phyloP scores from a whole-genome alignment of 2,329 filamentous ascomycete species.

The Ophiostoma novo-ulmi region DNA sequence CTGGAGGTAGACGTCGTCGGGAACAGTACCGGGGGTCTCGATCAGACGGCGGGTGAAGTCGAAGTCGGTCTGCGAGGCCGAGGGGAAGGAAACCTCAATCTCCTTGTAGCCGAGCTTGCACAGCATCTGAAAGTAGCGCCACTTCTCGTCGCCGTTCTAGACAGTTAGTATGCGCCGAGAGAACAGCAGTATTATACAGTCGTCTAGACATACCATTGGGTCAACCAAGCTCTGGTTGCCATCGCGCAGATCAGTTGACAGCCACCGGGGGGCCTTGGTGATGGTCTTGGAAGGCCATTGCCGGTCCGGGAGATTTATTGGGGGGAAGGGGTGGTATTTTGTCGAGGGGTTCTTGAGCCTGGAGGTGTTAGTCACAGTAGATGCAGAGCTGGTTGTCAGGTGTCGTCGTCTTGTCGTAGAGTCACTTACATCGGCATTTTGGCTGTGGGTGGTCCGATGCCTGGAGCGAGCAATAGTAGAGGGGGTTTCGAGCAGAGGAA shows the following conservation, averaged over 20 bases:
- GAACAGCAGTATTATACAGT: neutral
- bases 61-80: constrained; percentile 90
- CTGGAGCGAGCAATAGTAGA: constrained; percentile 7
- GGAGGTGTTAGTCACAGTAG: constrained; percentile 15
- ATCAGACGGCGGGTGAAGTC: constrained; percentile 86
- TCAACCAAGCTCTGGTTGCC: constrained; percentile 91
- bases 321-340: constrained; percentile 69
- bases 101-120: constrained; percentile 92
- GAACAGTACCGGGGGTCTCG: constrained; percentile 74
- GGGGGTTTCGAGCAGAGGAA: constrained; percentile 2
- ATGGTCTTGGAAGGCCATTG: constrained; percentile 82
- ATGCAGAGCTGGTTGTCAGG: neutral
- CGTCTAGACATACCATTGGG: constrained; percentile 67
- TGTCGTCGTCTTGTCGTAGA: neutral
- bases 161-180: neutral
- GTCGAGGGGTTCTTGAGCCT: constrained; percentile 71
- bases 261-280: constrained; percentile 82
- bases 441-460: constrained; percentile 5
- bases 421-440: constrained; percentile 24
- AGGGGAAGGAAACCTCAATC: constrained; percentile 94
- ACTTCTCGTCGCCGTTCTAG: constrained; percentile 91
- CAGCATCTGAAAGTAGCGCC: constrained; percentile 91
- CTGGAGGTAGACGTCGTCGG: constrained; percentile 86
- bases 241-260: constrained; percentile 82
- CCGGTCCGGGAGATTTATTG: constrained; percentile 61